Evolutionary conservation across 2,329 filamentous ascomycete species (phyloP).

Genomic region (Fusarium sp.): DNA sequence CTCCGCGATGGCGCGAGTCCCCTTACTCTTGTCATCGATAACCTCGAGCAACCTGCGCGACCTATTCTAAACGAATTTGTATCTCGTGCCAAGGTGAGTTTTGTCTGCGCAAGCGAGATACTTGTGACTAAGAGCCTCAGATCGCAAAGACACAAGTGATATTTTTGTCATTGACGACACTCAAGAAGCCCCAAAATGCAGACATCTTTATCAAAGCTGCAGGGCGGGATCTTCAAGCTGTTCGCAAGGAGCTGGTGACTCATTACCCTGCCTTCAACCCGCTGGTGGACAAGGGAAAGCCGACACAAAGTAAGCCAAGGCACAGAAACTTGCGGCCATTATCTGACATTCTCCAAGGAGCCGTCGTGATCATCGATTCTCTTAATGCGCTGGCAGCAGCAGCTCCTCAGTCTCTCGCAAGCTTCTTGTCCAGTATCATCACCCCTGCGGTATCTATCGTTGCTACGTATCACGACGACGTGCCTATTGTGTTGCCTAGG

Average conservation of each 20-base stretch:
- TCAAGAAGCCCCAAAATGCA: conserved; percentile 67
- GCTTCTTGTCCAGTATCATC: conserved; percentile 74
- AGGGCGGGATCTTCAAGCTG: conserved; percentile 62
- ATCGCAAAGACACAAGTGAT: conserved; percentile 73
- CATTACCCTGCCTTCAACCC: conserved; percentile 56
- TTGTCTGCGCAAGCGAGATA: background rate
- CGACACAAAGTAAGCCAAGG: conserved; percentile 48
- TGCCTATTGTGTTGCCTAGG: conserved; percentile 63
- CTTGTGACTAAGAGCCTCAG: conserved; percentile 44
- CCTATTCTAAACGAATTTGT: conserved; percentile 78
- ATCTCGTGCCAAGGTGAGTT: conserved; percentile 71
- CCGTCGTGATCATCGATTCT: conserved; percentile 80
- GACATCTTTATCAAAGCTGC: conserved; percentile 72
- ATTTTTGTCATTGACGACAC: conserved; percentile 79
- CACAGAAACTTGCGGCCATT: no score
- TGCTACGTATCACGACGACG: conserved; percentile 82
- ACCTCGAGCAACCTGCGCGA: conserved; percentile 78
- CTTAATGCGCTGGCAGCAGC: conserved; percentile 70
- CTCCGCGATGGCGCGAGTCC: conserved; percentile 82
- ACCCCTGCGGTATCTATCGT: conserved; percentile 74
- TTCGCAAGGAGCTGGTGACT: conserved; percentile 67
- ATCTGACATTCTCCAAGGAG: conserved; percentile 61
- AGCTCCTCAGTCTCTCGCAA: conserved; percentile 64
- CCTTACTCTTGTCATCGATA: conserved; percentile 85
- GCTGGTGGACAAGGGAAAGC: conserved; percentile 47